Percentiles rank a stretch among this genome's conserved stretches.
Conservation (phyloP, 108 stramenopile species). For the Fragilariopsis cylindrus region DNA sequence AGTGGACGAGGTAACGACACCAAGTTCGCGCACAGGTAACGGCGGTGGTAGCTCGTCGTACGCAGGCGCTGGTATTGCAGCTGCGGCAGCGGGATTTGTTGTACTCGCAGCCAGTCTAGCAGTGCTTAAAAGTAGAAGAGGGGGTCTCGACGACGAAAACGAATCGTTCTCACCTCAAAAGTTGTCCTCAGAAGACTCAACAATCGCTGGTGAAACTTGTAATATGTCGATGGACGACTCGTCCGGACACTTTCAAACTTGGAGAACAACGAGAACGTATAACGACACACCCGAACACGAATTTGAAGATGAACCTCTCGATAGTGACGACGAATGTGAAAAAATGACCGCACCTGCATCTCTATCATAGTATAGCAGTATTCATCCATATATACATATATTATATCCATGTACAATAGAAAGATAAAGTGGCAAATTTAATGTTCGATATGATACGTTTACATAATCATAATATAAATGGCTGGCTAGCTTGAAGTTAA, state of each 20-base stretch:
- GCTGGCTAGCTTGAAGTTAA: slow-evolving; percentile 14
- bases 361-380: not conserved
- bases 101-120: slow-evolving; percentile 33
- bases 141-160: not conserved
- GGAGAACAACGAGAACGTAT: slow-evolving; percentile 11
- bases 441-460: not conserved
- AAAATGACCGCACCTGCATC: not conserved
- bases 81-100: slow-evolving; percentile 39
- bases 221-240: slow-evolving; percentile 17
- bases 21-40: slow-evolving; percentile 8
- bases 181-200: slow-evolving; percentile 13
- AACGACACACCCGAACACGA: slow-evolving; percentile 13
- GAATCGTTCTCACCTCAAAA: slow-evolving; percentile 11
- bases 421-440: not conserved
- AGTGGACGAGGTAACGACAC: slow-evolving; percentile 3
- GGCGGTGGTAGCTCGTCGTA: slow-evolving; percentile 9
- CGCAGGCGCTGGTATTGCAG: slow-evolving; percentile 23
- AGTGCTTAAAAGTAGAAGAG: slow-evolving; percentile 9
- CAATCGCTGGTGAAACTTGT: slow-evolving; percentile 32
- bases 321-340: slow-evolving; percentile 20
- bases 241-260: slow-evolving; percentile 5
- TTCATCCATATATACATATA: not conserved
- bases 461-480: not conserved
- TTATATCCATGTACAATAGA: too few relatives aligned
- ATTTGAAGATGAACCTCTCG: slow-evolving; percentile 35